These are phyloP conservation scores for Neurospora hispaniola DNA, from an alignment of 495 filamentous ascomycete species.

Conservation along the genomic window DNA sequence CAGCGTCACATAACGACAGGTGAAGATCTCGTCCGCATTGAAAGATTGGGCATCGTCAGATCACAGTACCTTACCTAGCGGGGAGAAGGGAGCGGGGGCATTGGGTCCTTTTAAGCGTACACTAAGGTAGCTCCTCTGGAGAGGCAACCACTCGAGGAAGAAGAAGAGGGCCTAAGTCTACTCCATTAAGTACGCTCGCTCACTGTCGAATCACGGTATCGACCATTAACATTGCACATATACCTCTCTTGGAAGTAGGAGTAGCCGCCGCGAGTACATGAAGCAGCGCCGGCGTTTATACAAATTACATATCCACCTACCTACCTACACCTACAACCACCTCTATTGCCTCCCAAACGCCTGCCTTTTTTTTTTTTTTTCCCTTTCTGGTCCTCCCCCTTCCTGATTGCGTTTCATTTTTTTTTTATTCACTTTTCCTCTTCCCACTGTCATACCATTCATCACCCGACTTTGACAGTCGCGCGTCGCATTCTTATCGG, in stretches of 20 bases:
- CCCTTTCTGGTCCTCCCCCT: not conserved
- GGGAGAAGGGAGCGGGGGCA: not conserved
- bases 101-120: not conserved
- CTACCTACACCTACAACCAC: not conserved
- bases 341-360: not conserved
- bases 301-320: not conserved
- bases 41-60: not conserved
- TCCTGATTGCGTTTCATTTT: not conserved
- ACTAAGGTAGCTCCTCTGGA: not conserved
- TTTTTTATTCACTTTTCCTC: not conserved
- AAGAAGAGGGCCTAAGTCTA: not conserved
- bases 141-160: not conserved
- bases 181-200: too few relatives aligned
- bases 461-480: not conserved
- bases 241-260: not conserved
- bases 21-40: not conserved
- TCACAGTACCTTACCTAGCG: not conserved
- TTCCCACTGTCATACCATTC: not conserved
- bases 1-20: not conserved
- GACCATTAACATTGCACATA: not conserved
- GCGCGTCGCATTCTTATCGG: not conserved
- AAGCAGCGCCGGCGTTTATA: not conserved
- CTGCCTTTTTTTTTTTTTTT: not conserved
- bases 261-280: not conserved
- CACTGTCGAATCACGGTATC: not conserved